Evolutionary conservation across 176 grass and related monocot species (phyloP).

Genomic region (Carex parvula): DNA sequence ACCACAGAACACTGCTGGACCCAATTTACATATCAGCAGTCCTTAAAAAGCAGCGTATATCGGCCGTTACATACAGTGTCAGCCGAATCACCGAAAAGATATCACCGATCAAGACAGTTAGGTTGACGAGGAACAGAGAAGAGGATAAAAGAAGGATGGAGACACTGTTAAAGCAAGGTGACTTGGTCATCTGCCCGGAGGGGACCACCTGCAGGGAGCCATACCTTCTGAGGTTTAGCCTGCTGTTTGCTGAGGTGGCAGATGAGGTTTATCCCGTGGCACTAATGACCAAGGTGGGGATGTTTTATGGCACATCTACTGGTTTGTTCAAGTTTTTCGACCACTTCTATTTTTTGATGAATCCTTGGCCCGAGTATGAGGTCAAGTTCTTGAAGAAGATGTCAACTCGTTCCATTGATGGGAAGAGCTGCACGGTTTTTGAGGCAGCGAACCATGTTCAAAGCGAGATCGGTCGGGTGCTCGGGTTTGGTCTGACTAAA

Average conservation of each 20-base stretch:
- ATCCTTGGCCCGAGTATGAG: slow-evolving; percentile 47
- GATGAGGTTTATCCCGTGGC: slow-evolving; percentile 59
- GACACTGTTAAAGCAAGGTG: slow-evolving; percentile 32
- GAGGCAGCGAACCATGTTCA: slow-evolving; percentile 77
- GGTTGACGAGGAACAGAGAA: slow-evolving; percentile 51
- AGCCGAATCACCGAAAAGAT: slow-evolving; percentile 59
- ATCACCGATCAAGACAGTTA: slow-evolving; percentile 61
- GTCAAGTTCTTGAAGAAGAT: slow-evolving; percentile 58
- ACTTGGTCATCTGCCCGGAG: slow-evolving; percentile 79
- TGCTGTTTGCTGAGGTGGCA: slow-evolving; percentile 44
- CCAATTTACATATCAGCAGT: slow-evolving; percentile 58
- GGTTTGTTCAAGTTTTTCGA: slow-evolving; percentile 53
- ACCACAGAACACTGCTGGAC: slow-evolving; percentile 82
- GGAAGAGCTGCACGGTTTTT: slow-evolving; percentile 29
- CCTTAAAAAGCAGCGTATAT: slow-evolving; percentile 47
- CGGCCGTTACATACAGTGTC: slow-evolving; percentile 59
- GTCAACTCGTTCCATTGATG: slow-evolving; percentile 22
- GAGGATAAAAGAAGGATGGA: slow-evolving; percentile 60
- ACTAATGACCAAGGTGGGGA: slow-evolving; percentile 37
- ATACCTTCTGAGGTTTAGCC: slow-evolving; percentile 70
- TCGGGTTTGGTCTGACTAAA: slow-evolving; percentile 55
- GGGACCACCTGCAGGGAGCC: slow-evolving; percentile 85
- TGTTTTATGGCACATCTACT: slow-evolving; percentile 77
- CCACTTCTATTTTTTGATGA: slow-evolving; percentile 77
- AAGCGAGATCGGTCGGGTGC: slow-evolving; percentile 39